Percentiles rank a stretch among this genome's conserved stretches.
phyloP scores from a whole-genome alignment of 495 filamentous ascomycete species.

The Neurospora discreta region DNA sequence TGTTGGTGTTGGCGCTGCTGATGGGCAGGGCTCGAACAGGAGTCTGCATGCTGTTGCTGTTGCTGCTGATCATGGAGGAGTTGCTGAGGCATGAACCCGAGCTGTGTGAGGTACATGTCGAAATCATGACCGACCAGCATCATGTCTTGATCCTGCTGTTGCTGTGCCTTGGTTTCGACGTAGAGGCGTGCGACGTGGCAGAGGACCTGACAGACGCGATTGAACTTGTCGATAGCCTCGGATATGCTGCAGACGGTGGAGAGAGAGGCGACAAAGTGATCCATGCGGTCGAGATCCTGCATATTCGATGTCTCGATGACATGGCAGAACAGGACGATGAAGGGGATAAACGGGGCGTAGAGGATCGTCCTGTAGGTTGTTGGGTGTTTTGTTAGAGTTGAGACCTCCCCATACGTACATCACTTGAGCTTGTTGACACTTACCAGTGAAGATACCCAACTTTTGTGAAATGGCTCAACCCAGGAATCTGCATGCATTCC shows the following conservation, averaged over 20 bases:
- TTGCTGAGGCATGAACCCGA: constrained; percentile 47
- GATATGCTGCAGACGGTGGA: constrained; percentile 39
- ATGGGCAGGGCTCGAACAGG: neutral
- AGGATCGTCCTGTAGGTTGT: constrained; percentile 43
- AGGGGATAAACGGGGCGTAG: constrained; percentile 55
- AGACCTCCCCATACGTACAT: neutral
- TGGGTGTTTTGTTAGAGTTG: neutral
- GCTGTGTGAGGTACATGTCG: constrained; percentile 50
- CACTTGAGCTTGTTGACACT: neutral
- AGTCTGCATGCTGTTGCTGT: neutral
- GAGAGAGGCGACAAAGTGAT: constrained; percentile 47
- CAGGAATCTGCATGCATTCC: constrained; percentile 39
- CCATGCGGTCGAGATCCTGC: constrained; percentile 41
- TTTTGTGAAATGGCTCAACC: constrained; percentile 31
- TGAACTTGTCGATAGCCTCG: constrained; percentile 45
- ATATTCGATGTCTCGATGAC: constrained; percentile 41
- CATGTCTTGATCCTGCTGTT: constrained; percentile 33
- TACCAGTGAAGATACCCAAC: constrained; percentile 56
- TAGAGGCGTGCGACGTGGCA: constrained; percentile 51
- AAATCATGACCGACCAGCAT: constrained; percentile 47
- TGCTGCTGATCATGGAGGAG: neutral
- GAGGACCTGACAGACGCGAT: constrained; percentile 50
- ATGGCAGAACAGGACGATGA: constrained; percentile 62
- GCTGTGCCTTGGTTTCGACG: constrained; percentile 45
- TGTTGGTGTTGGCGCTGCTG: neutral